A percentile compares a stretch with the other conserved stretches of the same genome.
Conservation (phyloP, 257 asterid genomes). For the Asclepias syriaca region DNA sequence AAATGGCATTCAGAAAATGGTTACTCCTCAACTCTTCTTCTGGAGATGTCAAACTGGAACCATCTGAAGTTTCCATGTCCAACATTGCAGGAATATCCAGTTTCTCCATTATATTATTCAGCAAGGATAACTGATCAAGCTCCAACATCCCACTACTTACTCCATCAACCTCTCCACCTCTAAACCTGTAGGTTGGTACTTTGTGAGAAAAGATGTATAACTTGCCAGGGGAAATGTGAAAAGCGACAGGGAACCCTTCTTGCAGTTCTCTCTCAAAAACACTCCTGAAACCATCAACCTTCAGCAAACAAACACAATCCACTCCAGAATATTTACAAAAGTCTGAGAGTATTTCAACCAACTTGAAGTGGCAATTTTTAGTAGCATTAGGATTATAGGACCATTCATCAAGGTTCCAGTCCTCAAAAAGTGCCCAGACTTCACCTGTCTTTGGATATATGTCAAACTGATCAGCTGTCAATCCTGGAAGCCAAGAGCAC, state of each 20-base stretch:
- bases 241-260: constrained; percentile 6
- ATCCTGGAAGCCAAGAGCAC: constrained; percentile 13
- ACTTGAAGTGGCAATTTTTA: constrained; percentile 12
- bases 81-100: background rate
- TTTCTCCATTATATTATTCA: constrained; percentile 5
- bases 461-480: constrained; percentile 11
- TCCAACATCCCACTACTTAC: constrained; percentile 20
- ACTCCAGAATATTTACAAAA: constrained; percentile 14
- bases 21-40: background rate
- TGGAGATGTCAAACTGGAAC: background rate
- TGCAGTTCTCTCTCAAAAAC: constrained; percentile 9
- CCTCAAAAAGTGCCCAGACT: constrained; percentile 25
- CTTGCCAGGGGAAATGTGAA: constrained; percentile 12
- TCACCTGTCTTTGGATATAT: constrained; percentile 23
- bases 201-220: constrained; percentile 17
- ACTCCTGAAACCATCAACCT: constrained; percentile 13
- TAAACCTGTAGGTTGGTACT: constrained; percentile 12
- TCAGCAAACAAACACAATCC: constrained; percentile 12
- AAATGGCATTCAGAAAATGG: background rate
- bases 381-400: constrained; percentile 4
- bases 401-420: constrained; percentile 18
- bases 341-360: constrained; percentile 22
- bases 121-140: constrained; percentile 17
- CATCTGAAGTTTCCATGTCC: background rate
- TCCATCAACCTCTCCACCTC: constrained; percentile 17